These are phyloP conservation scores for Salix caprea DNA, from an alignment of 345 rosid genomes.

Conservation along the genomic window DNA sequence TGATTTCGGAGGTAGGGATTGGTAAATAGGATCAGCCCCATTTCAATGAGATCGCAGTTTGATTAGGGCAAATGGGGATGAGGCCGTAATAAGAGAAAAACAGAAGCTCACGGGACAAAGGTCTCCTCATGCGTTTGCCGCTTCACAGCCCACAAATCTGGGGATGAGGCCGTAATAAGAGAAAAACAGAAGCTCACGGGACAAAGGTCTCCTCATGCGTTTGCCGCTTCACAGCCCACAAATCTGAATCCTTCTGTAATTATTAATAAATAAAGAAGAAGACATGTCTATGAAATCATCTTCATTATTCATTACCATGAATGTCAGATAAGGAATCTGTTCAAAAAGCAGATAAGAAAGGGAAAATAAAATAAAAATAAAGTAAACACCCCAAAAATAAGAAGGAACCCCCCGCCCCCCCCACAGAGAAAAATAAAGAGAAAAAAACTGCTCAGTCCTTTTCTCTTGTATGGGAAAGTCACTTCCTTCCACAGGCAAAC, in stretches of 20 bases:
- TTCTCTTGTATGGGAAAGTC: conserved; percentile 57
- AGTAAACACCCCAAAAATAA: neutral
- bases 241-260: neutral
- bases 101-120: too few species aligned
- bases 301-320: neutral
- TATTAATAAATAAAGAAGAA: neutral
- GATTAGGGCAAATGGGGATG: neutral
- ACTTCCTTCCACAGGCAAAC: conserved; percentile 34
- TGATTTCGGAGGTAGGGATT: neutral
- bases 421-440: too few species aligned
- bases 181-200: neutral
- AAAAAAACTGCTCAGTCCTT: neutral
- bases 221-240: neutral
- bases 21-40: neutral
- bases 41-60: neutral
- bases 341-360: neutral
- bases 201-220: neutral
- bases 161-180: neutral
- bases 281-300: neutral
- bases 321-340: neutral
- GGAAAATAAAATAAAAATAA: neutral
- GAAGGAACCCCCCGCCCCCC: neutral
- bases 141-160: neutral
- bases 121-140: neutral
- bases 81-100: neutral